A percentile compares a stretch with the other conserved stretches of the same genome.
Evolutionary conservation across 176 grass and related monocot species (phyloP).

Genomic region (Eremochloa ophiuroides): DNA sequence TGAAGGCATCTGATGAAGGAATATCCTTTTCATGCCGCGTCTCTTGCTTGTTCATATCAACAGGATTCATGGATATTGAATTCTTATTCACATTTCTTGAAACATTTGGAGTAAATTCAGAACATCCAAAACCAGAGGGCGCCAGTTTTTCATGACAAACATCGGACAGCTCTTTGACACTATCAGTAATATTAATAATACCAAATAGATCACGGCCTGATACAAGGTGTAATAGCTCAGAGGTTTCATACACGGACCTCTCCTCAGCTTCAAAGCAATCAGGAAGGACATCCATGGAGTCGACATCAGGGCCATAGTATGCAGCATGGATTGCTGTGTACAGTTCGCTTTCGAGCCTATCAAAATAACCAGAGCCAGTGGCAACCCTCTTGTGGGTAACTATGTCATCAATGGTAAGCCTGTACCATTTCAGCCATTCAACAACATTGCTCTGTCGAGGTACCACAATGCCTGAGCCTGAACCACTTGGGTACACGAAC

Average conservation of each 20-base stretch:
- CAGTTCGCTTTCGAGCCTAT: conserved; percentile 83
- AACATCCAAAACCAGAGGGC: conserved; percentile 3
- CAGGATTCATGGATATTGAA: background rate
- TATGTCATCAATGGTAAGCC: conserved; percentile 71
- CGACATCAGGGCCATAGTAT: conserved; percentile 73
- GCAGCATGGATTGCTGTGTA: conserved; percentile 75
- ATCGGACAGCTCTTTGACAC: conserved; percentile 39
- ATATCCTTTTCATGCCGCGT: background rate
- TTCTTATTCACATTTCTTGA: conserved; percentile 14
- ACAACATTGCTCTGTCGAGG: conserved; percentile 76
- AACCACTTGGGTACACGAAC: conserved; percentile 39
- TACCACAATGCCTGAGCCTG: conserved; percentile 49
- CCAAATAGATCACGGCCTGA: conserved; percentile 93
- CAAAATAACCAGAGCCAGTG: conserved; percentile 66
- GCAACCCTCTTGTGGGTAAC: conserved; percentile 65
- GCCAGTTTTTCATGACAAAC: conserved; percentile 46
- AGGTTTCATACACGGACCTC: conserved; percentile 67
- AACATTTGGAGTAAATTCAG: conserved; percentile 15
- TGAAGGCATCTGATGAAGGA: conserved; percentile 52
- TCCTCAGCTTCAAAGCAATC: conserved; percentile 95
- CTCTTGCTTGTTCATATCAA: conserved; percentile 29
- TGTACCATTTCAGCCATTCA: conserved; percentile 96
- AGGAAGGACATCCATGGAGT: conserved; percentile 79
- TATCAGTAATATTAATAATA: conserved; percentile 55
- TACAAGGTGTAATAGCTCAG: conserved; percentile 91